Conservation (phyloP, 805 yeast species). For the Lachancea lanzarotensis region DNA sequence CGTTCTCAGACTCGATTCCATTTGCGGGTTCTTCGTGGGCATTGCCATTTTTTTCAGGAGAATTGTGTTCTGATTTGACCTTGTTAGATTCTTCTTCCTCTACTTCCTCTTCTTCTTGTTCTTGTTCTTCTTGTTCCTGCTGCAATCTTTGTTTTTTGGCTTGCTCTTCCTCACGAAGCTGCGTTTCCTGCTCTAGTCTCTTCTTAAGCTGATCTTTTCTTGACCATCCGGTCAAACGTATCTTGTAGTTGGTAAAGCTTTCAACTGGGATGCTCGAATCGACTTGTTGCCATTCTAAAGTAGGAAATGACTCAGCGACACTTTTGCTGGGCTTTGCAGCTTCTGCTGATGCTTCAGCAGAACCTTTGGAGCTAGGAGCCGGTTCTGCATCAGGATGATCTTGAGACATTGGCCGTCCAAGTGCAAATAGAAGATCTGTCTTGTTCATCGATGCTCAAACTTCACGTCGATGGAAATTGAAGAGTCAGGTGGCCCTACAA, state of each 20-base stretch:
- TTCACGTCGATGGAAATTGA: not conserved
- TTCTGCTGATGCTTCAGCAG: slow-evolving; percentile 5
- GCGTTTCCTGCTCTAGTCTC: not conserved
- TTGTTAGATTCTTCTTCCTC: not conserved
- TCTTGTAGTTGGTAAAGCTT: slow-evolving; percentile 25
- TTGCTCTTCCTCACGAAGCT: not conserved
- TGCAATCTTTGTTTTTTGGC: slow-evolving; percentile 1
- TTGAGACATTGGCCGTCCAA: slow-evolving; percentile 1
- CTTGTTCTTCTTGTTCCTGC: not conserved
- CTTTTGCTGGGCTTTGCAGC: not conserved
- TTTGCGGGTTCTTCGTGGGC: not conserved
- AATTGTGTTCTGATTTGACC: not conserved
- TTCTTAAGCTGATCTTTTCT: slow-evolving; percentile 13
- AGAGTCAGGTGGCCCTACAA: not conserved
- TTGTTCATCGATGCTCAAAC: too few species aligned
- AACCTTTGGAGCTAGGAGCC: not conserved
- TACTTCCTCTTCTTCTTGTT: not conserved
- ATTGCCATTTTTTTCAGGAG: not conserved
- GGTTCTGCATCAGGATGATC: not conserved
- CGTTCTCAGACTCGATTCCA: not conserved
- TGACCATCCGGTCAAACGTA: slow-evolving; percentile 25
- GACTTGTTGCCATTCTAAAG: slow-evolving; percentile 21
- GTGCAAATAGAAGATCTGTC: too few species aligned
- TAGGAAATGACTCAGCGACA: slow-evolving; percentile 13
- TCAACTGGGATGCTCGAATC: slow-evolving; percentile 16